Evolutionary conservation across 805 yeast species (phyloP).

Genomic region (Scheffersomyces amazonensis): DNA sequence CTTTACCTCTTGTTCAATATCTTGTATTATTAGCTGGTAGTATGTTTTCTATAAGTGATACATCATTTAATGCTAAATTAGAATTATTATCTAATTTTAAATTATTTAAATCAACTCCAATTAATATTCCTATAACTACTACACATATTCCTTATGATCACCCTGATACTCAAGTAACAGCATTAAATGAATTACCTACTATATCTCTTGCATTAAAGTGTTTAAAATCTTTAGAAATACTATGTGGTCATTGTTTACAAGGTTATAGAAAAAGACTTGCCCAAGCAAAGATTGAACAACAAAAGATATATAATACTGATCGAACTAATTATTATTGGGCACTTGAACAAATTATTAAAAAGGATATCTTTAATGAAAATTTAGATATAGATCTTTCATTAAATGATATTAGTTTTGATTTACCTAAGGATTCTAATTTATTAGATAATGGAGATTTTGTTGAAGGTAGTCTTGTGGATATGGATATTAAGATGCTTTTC

Average conservation of each 20-base stretch:
- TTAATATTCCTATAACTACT: conserved; percentile 23
- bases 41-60: conserved; percentile 36
- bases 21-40: conserved; percentile 27
- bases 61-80: conserved; percentile 24
- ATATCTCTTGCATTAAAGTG: conserved; percentile 21
- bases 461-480: conserved; percentile 34
- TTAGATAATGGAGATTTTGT: conserved; percentile 13
- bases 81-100: conserved; percentile 26
- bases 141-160: conserved; percentile 43
- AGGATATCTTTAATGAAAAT: conserved; percentile 13
- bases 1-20: conserved; percentile 33
- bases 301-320: conserved; percentile 2
- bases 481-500: conserved; percentile 34
- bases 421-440: conserved; percentile 12
- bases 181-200: conserved; percentile 30
- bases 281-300: conserved; percentile 23
- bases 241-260: conserved; percentile 25
- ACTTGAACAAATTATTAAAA: conserved; percentile 17
- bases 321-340: conserved; percentile 10
- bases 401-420: conserved; percentile 11
- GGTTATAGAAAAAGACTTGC: conserved; percentile 37
- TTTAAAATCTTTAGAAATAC: conserved; percentile 22
- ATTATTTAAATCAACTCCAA: conserved; percentile 19
- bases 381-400: conserved; percentile 25
- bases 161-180: conserved; percentile 28